Evolutionary conservation across 768 basidiomycete species (phyloP), one percentile per base, ranked within the genome.

Genomic region (Panellus pusillus): DNA sequence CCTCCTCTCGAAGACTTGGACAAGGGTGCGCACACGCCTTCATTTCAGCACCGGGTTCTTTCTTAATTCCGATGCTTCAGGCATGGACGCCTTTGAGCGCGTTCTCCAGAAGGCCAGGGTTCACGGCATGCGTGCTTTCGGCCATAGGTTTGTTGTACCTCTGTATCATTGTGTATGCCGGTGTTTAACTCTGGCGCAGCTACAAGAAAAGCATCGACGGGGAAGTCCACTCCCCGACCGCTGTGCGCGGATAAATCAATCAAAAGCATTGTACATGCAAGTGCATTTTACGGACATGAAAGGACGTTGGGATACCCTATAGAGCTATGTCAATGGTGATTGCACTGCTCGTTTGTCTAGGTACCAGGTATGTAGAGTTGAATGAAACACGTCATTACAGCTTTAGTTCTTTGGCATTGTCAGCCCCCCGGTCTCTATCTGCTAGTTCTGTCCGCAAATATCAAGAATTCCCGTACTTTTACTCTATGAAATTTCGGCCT

Each of bases 11-110:
- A 83, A 53, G 86, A 86, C 62, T 79, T 94, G 39, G 87, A 94
- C 60, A 85, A 78, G 73, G 93, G 91, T 79, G 47, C 19, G 71
- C 63, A 18, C 31, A 36, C 14, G 37, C 13, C 9, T 20, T 53
- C 28, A 9, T 15, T 44, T 43, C 40, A 48, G 15, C 42, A 49
- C 13, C 20, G 43, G 18, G n/a, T 49, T 35, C 29, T 50, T 44
- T 41, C 24, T 58, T 31, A 63, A 42, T 13, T 29, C 19, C 32
- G 32, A n/a, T 20, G 38, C n/a, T 27, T 24, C 60, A 86, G 89
- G 92, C 31, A 67, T 98, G 44, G 91, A 97, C 69, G 92, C 93
- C 11, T 95, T 98, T 17, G 86, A 74, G 47, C 79, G 86, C 27
- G 83, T 98, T 35, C 66, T 97, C 47, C 82, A 78, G 71, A 86